A percentile compares a stretch with the other conserved stretches of the same genome.
phyloP scores from a whole-genome alignment of 495 filamentous ascomycete genomes.

The Chaetomium tenue region DNA sequence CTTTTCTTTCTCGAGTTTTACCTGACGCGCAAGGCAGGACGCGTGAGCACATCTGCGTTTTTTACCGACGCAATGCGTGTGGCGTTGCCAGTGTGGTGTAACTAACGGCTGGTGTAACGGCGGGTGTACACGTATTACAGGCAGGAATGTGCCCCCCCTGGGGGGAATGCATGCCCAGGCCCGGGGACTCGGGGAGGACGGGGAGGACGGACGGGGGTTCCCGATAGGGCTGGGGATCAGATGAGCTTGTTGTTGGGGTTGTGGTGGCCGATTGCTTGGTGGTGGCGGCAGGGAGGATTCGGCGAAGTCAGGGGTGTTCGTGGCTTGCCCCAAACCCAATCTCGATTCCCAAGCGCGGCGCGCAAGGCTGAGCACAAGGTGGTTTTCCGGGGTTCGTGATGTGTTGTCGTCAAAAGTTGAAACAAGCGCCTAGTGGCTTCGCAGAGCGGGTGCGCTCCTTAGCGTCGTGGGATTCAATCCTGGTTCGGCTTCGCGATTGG shows the following conservation, averaged over 20 bases:
- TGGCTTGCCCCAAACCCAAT: background rate
- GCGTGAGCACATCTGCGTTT: too few species aligned
- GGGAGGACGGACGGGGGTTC: background rate
- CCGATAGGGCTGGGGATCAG: background rate
- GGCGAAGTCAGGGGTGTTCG: background rate
- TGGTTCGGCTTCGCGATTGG: background rate
- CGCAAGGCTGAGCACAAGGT: background rate
- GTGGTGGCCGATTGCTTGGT: background rate
- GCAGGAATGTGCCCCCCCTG: too few species aligned
- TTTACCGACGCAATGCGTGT: too few species aligned
- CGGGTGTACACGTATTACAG: background rate
- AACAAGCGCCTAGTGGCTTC: slow-evolving; percentile 10
- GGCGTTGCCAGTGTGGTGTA: too few species aligned
- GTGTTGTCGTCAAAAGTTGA: background rate
- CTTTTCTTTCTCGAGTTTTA: too few species aligned
- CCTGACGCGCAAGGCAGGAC: too few species aligned
- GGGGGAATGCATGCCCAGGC: background rate
- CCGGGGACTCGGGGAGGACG: background rate
- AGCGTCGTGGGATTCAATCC: background rate
- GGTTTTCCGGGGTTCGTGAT: background rate
- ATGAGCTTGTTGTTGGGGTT: background rate
- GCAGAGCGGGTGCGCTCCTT: background rate
- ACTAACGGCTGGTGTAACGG: background rate
- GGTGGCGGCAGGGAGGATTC: background rate
- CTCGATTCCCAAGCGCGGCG: background rate